Conservation (phyloP, 345 rosid species). For the Isatis tinctoria region DNA sequence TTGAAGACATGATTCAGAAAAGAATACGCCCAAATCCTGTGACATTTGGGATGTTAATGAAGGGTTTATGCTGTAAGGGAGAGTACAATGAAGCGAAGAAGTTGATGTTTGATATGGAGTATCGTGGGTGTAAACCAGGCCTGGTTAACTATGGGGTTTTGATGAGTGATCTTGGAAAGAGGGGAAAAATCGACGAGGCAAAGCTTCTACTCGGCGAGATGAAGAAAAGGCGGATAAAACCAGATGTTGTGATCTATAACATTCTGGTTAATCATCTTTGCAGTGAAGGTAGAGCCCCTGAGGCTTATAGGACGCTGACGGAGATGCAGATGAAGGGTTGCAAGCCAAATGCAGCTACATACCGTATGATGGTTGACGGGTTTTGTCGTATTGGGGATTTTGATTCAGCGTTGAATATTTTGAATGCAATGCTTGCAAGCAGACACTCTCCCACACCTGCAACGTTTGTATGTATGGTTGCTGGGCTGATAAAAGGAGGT, state of each 20-base stretch:
- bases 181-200: conserved; percentile 76
- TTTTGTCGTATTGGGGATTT: conserved; percentile 60
- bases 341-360: conserved; percentile 85
- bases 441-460: conserved; percentile 58
- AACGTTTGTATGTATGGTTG: conserved; percentile 46
- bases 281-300: conserved; percentile 46
- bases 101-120: conserved; percentile 88
- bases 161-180: conserved; percentile 77
- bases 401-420: conserved; percentile 63
- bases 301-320: conserved; percentile 57
- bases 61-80: conserved; percentile 58
- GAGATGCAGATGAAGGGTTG: conserved; percentile 81
- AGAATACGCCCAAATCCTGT: conserved; percentile 51
- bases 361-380: conserved; percentile 80
- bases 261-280: conserved; percentile 74
- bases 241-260: conserved; percentile 77
- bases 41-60: conserved; percentile 70
- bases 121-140: conserved; percentile 69
- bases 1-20: conserved; percentile 51
- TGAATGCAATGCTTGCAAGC: conserved; percentile 66
- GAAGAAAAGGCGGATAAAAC: conserved; percentile 68
- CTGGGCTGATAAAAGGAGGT: conserved; percentile 53
- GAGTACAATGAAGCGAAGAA: conserved; percentile 63
- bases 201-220: conserved; percentile 61
- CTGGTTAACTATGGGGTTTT: conserved; percentile 66